phyloP scores from a whole-genome alignment of 106 monocot species.

The Dioscorea dumetorum region DNA sequence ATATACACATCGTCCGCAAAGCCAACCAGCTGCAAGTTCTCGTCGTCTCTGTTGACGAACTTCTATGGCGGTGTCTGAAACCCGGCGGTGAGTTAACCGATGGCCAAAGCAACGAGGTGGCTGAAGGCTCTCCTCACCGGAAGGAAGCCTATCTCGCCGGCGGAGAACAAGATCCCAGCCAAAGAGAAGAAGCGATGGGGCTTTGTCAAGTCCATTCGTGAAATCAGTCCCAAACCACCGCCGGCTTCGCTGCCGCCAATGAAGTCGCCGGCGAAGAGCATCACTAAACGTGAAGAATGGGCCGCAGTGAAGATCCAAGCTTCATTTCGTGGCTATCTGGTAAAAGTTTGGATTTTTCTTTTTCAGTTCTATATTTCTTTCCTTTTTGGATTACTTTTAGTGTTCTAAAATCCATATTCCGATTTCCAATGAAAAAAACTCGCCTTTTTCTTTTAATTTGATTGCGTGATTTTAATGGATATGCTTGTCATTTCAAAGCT shows the following conservation, averaged over 20 bases:
- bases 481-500: slow-evolving; percentile 28
- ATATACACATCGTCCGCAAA: too few relatives aligned
- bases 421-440: too few relatives aligned
- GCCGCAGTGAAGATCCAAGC: slow-evolving; percentile 82
- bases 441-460: too few relatives aligned
- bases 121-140: slow-evolving; percentile 35
- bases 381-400: too few relatives aligned
- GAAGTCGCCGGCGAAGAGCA: slow-evolving; percentile 8
- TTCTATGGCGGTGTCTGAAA: neutral
- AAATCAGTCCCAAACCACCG: slow-evolving; percentile 26
- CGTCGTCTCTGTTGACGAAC: too few relatives aligned
- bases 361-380: neutral
- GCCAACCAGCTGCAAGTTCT: neutral
- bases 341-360: slow-evolving; percentile 9
- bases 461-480: too few relatives aligned
- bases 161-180: neutral
- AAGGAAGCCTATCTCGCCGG: slow-evolving; percentile 7
- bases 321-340: slow-evolving; percentile 82
- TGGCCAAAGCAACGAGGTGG: slow-evolving; percentile 50
- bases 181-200: slow-evolving; percentile 36
- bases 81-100: slow-evolving; percentile 1
- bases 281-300: slow-evolving; percentile 29
- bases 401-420: too few relatives aligned
- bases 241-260: slow-evolving; percentile 8
- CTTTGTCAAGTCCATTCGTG: slow-evolving; percentile 58